phyloP scores from a whole-genome alignment of 306 rosid genomes.

The Rubus parviflorus region DNA sequence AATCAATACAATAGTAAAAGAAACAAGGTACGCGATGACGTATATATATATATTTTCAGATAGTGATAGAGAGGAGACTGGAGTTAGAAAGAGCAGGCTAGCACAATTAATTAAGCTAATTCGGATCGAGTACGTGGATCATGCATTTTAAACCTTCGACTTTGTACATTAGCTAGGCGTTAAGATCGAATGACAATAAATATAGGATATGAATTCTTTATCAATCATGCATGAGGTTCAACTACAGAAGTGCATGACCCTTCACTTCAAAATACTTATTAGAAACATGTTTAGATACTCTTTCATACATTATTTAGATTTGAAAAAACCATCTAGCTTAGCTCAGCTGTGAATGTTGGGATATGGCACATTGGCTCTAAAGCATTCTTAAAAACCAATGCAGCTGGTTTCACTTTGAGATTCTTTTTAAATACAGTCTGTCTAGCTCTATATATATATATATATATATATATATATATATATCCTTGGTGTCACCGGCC shows the following conservation, averaged over 20 bases:
- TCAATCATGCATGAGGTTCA: not conserved
- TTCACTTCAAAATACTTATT: not conserved
- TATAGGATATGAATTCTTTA: not conserved
- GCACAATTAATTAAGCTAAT: not conserved
- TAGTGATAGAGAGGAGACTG: not conserved
- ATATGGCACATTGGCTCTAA: not conserved
- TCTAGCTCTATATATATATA: no score
- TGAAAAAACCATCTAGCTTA: not conserved
- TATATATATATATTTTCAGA: not conserved
- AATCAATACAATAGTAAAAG: not conserved
- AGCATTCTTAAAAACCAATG: not conserved
- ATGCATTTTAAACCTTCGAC: not conserved
- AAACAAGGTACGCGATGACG: not conserved
- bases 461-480: no score
- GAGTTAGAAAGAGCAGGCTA: not conserved
- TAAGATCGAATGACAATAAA: not conserved
- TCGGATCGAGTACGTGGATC: not conserved
- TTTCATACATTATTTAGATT: not conserved
- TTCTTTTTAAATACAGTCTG: not conserved
- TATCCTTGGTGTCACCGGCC: no score
- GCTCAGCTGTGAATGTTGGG: not conserved
- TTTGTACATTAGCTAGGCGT: not conserved
- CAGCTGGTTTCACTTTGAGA: not conserved
- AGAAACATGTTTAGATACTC: not conserved
- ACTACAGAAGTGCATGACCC: not conserved